Evolutionary conservation across 169 alveolate species (phyloP).

Genomic region (Plasmodium chabaudi): DNA sequence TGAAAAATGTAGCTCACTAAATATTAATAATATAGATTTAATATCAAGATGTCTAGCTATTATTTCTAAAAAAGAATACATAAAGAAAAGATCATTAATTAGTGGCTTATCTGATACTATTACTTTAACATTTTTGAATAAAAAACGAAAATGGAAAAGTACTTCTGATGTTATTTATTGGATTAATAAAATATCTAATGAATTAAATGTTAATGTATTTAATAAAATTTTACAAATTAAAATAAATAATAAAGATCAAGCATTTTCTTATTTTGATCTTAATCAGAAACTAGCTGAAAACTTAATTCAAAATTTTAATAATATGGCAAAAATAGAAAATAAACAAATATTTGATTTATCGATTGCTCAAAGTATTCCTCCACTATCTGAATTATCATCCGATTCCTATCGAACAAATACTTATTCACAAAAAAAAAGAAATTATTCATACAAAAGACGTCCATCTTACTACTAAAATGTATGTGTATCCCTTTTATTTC

Average conservation of each 20-base stretch:
- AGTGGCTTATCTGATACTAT: conserved; percentile 46
- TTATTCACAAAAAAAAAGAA: conserved; percentile 28
- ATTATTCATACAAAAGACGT: conserved; percentile 30
- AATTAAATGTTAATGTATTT: conserved; percentile 49
- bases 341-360: conserved; percentile 36
- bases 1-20: conserved; percentile 3
- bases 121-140: conserved; percentile 37
- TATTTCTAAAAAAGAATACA: conserved; percentile 51
- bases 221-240: conserved; percentile 64
- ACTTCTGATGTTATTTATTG: conserved; percentile 53
- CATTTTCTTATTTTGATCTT: conserved; percentile 55
- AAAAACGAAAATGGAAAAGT: conserved; percentile 65
- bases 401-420: conserved; percentile 15
- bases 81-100: conserved; percentile 58
- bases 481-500: neutral
- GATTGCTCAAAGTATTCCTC: conserved; percentile 37
- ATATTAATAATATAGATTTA: conserved; percentile 39
- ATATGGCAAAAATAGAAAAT: conserved; percentile 46
- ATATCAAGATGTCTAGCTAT: conserved; percentile 58
- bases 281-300: conserved; percentile 49
- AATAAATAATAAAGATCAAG: conserved; percentile 51
- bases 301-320: conserved; percentile 53
- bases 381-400: conserved; percentile 7
- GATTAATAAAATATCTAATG: conserved; percentile 56
- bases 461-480: conserved; percentile 30